These are phyloP conservation scores for Schizonepeta tenuifolia DNA, from an alignment of 257 asterid genomes.

Conservation along the genomic window DNA sequence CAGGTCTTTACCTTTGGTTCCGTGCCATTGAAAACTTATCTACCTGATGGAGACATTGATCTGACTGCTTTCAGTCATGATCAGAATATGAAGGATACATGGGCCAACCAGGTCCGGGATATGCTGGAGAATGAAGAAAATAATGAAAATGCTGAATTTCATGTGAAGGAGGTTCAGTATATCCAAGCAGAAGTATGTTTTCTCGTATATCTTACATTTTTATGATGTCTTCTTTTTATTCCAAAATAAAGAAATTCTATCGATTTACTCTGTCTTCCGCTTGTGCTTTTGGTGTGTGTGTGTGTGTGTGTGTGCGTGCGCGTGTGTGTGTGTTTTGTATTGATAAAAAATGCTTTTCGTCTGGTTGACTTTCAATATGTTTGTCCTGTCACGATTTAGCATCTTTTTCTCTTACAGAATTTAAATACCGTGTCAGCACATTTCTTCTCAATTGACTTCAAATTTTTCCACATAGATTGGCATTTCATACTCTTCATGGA, in stretches of 20 bases:
- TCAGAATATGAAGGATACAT: slow-evolving; percentile 72
- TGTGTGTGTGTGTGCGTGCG: no score
- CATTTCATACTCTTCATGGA: neutral
- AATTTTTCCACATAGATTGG: neutral
- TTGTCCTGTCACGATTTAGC: neutral
- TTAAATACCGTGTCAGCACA: neutral
- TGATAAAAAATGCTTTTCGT: neutral
- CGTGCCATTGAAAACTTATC: slow-evolving; percentile 76
- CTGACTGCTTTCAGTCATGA: slow-evolving; percentile 69
- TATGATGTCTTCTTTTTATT: neutral
- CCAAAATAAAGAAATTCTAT: neutral
- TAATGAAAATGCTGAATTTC: slow-evolving; percentile 88
- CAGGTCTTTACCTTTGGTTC: slow-evolving; percentile 81
- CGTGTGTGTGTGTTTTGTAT: neutral
- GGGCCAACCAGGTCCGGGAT: slow-evolving; percentile 94
- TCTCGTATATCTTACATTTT: slow-evolving; percentile 18
- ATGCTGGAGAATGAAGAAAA: slow-evolving; percentile 89
- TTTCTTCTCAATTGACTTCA: neutral
- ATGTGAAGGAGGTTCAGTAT: slow-evolving; percentile 97
- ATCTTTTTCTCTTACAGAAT: neutral
- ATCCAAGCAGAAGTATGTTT: slow-evolving; percentile 92
- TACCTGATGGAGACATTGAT: slow-evolving; percentile 82
- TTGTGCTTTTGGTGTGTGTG: slow-evolving; percentile 6
- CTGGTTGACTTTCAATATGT: slow-evolving; percentile 9
- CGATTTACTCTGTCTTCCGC: neutral